Percentiles rank a stretch among this genome's conserved stretches.
Conservation (phyloP, 306 rosid genomes). For the Trichosanthes truncata region DNA sequence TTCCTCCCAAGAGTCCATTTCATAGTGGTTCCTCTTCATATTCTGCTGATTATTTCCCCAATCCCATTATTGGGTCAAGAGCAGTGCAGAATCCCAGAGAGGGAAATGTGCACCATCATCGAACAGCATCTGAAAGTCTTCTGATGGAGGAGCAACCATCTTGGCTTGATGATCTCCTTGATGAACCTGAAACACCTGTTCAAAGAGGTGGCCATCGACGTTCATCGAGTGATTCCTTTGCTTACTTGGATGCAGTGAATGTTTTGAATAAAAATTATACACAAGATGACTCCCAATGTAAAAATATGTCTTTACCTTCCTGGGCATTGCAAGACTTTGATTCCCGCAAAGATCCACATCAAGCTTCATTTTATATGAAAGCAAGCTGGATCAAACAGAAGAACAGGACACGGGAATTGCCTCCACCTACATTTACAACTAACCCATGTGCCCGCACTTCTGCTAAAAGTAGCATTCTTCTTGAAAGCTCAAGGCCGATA, state of each 20-base stretch:
- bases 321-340: constrained; percentile 74
- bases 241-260: constrained; percentile 3
- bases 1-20: constrained; percentile 19
- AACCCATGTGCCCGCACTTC: constrained; percentile 36
- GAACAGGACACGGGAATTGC: constrained; percentile 63
- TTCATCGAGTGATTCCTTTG: constrained; percentile 24
- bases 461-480: constrained; percentile 31
- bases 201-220: constrained; percentile 18
- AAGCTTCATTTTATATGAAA: constrained; percentile 44
- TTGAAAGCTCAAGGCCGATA: constrained; percentile 1
- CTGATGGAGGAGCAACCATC: constrained; percentile 22
- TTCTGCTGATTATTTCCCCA: constrained; percentile 3
- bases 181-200: constrained; percentile 23
- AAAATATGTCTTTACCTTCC: constrained; percentile 5
- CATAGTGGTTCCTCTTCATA: constrained; percentile 1
- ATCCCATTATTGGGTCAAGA: not conserved
- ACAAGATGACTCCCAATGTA: constrained; percentile 7
- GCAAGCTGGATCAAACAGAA: constrained; percentile 55
- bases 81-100: not conserved
- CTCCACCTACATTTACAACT: constrained; percentile 27
- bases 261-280: not conserved
- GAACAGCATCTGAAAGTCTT: constrained; percentile 18
- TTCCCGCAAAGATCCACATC: constrained; percentile 53
- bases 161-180: constrained; percentile 29
- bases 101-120: constrained; percentile 13